A percentile compares a stretch with the other conserved stretches of the same genome.
These are phyloP conservation scores for Candida orba DNA, from an alignment of 805 yeast species.

Conservation along the genomic window DNA sequence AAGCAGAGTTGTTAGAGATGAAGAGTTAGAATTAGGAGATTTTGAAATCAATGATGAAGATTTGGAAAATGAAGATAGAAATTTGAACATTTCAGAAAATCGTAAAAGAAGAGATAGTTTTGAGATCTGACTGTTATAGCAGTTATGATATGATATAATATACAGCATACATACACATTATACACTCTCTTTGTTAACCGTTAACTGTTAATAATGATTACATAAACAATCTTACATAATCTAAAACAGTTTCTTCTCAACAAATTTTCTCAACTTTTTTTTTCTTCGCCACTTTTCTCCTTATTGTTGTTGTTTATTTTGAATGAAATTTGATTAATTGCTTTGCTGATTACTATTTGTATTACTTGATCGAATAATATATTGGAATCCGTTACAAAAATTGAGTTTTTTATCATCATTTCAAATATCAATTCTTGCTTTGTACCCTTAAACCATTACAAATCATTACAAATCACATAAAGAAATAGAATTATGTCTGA, in stretches of 20 bases:
- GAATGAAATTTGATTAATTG: not conserved
- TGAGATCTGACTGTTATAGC: not conserved
- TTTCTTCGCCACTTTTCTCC: not conserved
- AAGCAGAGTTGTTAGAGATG: not conserved
- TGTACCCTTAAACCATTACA: not conserved
- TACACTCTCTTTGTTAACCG: too few species aligned
- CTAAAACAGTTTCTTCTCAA: too few species aligned
- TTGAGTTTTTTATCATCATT: too few species aligned
- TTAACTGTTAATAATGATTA: too few species aligned
- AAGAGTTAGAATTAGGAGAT: conserved; percentile 14
- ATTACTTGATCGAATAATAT: not conserved
- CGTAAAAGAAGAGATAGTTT: not conserved
- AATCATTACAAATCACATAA: too few species aligned
- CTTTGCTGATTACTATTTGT: not conserved
- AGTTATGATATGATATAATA: too few species aligned
- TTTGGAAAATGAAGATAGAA: not conserved
- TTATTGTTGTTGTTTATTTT: not conserved
- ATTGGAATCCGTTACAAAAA: too few species aligned
- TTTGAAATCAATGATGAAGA: conserved; percentile 5
- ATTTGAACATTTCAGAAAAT: not conserved
- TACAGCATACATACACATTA: too few species aligned
- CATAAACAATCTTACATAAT: too few species aligned
- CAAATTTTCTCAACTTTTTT: too few species aligned
- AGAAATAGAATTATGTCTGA: conserved; percentile 10
- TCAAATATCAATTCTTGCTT: not conserved